These are phyloP conservation scores for Tarenaya hassleriana DNA, from an alignment of 345 rosid genomes.

Conservation along the genomic window DNA sequence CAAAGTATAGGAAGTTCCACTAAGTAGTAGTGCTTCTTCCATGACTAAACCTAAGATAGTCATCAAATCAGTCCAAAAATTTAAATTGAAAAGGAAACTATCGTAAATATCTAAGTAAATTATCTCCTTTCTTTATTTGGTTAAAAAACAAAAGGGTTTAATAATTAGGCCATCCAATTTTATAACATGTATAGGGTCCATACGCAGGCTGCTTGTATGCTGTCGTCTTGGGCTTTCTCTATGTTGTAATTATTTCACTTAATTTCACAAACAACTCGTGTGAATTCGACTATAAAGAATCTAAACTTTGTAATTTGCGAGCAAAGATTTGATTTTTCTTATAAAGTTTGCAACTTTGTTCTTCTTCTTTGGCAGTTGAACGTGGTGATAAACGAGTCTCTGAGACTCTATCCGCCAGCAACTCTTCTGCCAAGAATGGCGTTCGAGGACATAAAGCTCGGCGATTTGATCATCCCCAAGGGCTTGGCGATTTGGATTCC, in stretches of 20 bases:
- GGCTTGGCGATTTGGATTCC: constrained; percentile 97
- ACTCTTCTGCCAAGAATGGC: constrained; percentile 87
- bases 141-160: too few species aligned
- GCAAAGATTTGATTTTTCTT: too few species aligned
- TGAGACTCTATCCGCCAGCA: constrained; percentile 93
- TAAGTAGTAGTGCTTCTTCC: constrained; percentile 28
- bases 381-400: constrained; percentile 85
- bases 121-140: too few species aligned
- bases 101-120: too few species aligned
- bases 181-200: too few species aligned
- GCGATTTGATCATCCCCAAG: constrained; percentile 77
- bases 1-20: constrained; percentile 28
- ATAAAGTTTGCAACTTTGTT: background rate
- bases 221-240: too few species aligned
- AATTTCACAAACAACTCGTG: too few species aligned
- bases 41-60: constrained; percentile 19
- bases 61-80: background rate
- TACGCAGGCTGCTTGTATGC: too few species aligned
- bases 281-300: too few species aligned
- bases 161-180: too few species aligned
- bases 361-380: constrained; percentile 45
- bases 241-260: too few species aligned
- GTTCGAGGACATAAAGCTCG: constrained; percentile 70
- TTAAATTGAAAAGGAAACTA: background rate
- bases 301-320: too few species aligned